Evolutionary conservation across 108 stramenopile genomes (phyloP), one percentile per base, ranked within the genome.

Genomic region (Skeletonema tropicum): DNA sequence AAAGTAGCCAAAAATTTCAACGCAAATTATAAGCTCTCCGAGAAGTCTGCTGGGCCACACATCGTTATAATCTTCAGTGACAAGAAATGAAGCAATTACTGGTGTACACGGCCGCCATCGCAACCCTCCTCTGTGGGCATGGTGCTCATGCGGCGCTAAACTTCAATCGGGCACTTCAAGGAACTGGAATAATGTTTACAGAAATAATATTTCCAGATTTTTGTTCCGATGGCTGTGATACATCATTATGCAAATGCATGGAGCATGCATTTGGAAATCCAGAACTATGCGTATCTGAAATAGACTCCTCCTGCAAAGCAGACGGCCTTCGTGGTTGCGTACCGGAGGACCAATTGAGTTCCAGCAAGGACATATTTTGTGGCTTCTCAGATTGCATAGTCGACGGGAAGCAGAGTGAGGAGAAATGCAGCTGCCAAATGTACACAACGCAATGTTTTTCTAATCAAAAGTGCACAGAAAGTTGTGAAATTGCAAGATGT

Each of bases 261-360:
- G 0, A n/a, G 15, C 3, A 45, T 4, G 42, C 4, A 12, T 39
- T 11, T 39, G 38, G 38, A 21, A 33, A 45, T 26, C 39, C 32
- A 41, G 17, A 7, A 39, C 14, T 25, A 26, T 70, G 69, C 26
- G 33, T 42, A 15, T 29, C 58, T 14, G 69, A 70, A 70, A n/a
- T 70, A 41, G 13, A 60, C 29, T 29, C 36, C 17, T 42, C 21
- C 42, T 70, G 69, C 13, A 30, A 2, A 29, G 8, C n/a, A 49
- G 58, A 23, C 0, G n/a, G 39, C 2, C 30, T 70, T 29, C 35
- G 11, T 14, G 5, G 23, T 29, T 70, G 69, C 26, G 26, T 70
- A 2, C 69, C 69, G 12, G 69, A 42, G 21, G 21, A 17, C 17
- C 35, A 0, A 25, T 60, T 12, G 36, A 70, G 26, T 2, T 14